phyloP scores from a whole-genome alignment of 73 alveolate species.

The Paramecium pentaurelia region DNA sequence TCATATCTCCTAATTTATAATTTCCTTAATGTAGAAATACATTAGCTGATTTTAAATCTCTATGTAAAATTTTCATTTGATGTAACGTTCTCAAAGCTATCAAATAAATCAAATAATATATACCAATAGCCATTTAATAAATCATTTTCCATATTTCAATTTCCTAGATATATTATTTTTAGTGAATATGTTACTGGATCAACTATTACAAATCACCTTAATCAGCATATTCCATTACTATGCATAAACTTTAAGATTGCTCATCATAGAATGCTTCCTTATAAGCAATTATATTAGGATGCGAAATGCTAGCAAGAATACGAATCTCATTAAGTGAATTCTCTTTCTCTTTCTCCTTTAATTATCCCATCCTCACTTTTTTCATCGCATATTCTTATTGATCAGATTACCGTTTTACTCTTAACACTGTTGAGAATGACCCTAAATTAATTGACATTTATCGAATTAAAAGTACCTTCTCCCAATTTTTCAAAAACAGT shows the following conservation, averaged over 20 bases:
- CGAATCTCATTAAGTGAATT: slow-evolving; percentile 83
- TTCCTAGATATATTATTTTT: slow-evolving; percentile 66
- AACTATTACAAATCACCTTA: slow-evolving; percentile 70
- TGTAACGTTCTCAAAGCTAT: slow-evolving; percentile 66
- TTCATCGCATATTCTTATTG: slow-evolving; percentile 69
- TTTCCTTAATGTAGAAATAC: slow-evolving; percentile 71
- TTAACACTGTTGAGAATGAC: slow-evolving; percentile 71
- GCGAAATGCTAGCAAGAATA: slow-evolving; percentile 69
- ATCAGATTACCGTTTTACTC: slow-evolving; percentile 74
- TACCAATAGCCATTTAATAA: slow-evolving; percentile 67
- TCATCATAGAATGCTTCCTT: slow-evolving; percentile 74
- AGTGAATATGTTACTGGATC: slow-evolving; percentile 64
- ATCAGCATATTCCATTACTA: slow-evolving; percentile 78
- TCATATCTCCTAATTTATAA: slow-evolving; percentile 85
- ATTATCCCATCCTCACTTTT: slow-evolving; percentile 64
- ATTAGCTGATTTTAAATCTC: slow-evolving; percentile 80
- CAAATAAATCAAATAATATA: background rate
- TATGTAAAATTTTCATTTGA: slow-evolving; percentile 58
- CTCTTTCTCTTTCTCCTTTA: slow-evolving; percentile 66
- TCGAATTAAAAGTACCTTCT: slow-evolving; percentile 67
- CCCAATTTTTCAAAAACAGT: slow-evolving; percentile 67
- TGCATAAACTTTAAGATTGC: slow-evolving; percentile 47
- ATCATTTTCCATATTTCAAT: slow-evolving; percentile 72
- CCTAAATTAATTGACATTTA: slow-evolving; percentile 22
- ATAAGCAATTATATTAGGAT: slow-evolving; percentile 64